Evolutionary conservation across 352 stramenopile species (phyloP).

Genomic region (Phytophthora pini): DNA sequence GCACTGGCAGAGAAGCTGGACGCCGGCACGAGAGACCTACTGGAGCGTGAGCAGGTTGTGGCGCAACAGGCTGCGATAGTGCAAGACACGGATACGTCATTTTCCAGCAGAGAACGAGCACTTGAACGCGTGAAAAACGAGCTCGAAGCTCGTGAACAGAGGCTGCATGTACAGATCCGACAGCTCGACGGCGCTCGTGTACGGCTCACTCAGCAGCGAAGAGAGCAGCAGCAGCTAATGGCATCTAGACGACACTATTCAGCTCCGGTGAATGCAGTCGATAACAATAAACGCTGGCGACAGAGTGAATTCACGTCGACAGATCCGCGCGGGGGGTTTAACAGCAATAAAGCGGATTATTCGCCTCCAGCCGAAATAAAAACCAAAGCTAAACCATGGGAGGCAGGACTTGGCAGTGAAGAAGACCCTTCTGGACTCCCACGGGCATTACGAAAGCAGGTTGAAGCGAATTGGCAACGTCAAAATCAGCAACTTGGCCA

Average conservation of each 20-base stretch:
- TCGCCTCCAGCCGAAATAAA: slow-evolving; percentile 6
- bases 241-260: slow-evolving; percentile 18
- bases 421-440: slow-evolving; percentile 63
- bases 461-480: slow-evolving; percentile 67
- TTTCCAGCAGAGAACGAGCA: slow-evolving; percentile 28
- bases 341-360: slow-evolving; percentile 2
- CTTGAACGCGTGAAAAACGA: slow-evolving; percentile 46
- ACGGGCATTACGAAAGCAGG: slow-evolving; percentile 51
- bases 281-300: slow-evolving; percentile 35
- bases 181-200: slow-evolving; percentile 57
- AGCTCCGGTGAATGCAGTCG: slow-evolving; percentile 1
- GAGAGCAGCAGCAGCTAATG: slow-evolving; percentile 45
- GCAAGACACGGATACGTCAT: slow-evolving; percentile 28
- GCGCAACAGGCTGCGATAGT: slow-evolving; percentile 25
- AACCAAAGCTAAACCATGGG: slow-evolving; percentile 9
- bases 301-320: slow-evolving; percentile 1
- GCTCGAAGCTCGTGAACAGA: slow-evolving; percentile 57
- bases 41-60: slow-evolving; percentile 37
- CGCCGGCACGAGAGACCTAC: slow-evolving; percentile 25
- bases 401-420: slow-evolving; percentile 10
- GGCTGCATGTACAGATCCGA: slow-evolving; percentile 58
- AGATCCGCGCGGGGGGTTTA: slow-evolving; percentile 1
- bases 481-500: slow-evolving; percentile 26
- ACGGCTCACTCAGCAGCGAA: slow-evolving; percentile 54
- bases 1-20: slow-evolving; percentile 34